Evolutionary conservation across 805 yeast species (phyloP), one percentile per base, ranked within the genome.

Genomic region (Tetrapisispora taiwanensis): DNA sequence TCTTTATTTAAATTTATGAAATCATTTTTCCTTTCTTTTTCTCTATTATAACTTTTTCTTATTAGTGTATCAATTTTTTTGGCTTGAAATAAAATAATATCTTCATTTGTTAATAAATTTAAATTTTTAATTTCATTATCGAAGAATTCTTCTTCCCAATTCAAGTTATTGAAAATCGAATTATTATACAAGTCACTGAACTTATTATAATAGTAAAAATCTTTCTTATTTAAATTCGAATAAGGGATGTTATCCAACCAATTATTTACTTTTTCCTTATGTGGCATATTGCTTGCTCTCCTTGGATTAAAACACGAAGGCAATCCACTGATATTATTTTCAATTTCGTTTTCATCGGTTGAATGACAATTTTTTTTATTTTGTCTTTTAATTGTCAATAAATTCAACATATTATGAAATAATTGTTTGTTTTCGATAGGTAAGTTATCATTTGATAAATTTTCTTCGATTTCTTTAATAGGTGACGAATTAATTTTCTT

Each of bases 171-270:
- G 4, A 28, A 12, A 12, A 24, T 26, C n/a, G 53, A 55, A n/a
- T 47, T 48, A 15, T 51, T 49, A 39, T 47, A 60, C 3, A 42
- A 15, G 3, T 48, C 55, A 7, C 46, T 52, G 2, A 47, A 46
- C 1, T 46, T 41, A 36, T 52, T 52, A 39, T 46, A 68, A 26
- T 37, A 37, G 8, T 37, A 18, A 18, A 28, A 27, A 3, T 28
- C 40, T 5, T 26, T 37, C n/a, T 18, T 37, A 12, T 37, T 37
- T 1, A 37, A 18, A 18, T 37, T 37, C 9, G 40, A 18, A 8
- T 70, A 55, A 1, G 89, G 89, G 3, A 84, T 71, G 26, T 69
- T 67, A 3, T 65, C 63, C 30, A 84, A 72, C 92, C 92, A 84
- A 7, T 59, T 63, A 32, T 68, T 68, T 1, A 84, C 84, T 53